Conservation (phyloP, 495 filamentous ascomycete species). For the Talaromyces thailandensis region DNA sequence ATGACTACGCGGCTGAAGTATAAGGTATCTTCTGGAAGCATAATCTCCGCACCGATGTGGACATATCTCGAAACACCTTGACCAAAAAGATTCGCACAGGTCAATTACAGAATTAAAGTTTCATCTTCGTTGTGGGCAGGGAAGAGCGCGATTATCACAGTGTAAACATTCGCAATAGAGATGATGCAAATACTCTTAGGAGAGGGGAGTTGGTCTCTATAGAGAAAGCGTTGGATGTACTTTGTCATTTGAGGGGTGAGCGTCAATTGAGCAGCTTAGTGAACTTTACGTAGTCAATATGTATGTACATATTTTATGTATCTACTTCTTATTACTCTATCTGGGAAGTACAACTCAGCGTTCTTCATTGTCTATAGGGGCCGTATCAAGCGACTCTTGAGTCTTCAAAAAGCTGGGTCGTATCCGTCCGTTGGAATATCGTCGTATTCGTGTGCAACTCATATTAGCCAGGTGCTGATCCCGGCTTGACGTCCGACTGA, state of each 20-base stretch:
- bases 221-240: no score
- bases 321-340: not conserved
- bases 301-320: not conserved
- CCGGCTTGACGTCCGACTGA: not conserved
- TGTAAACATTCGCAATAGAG: no score
- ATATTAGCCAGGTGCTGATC: not conserved
- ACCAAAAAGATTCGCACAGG: no score
- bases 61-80: no score
- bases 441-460: not conserved
- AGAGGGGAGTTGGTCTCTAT: no score
- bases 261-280: not conserved
- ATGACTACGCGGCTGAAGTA: not conserved
- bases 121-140: no score
- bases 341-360: not conserved
- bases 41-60: no score
- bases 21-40: no score
- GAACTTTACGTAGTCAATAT: not conserved
- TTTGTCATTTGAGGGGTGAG: no score
- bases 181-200: no score
- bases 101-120: no score
- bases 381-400: not conserved
- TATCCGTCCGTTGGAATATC: not conserved
- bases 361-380: not conserved
- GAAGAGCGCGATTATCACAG: no score
- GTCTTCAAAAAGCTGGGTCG: not conserved